Conservation (phyloP, 1,284 basidiomycete genomes). For the Leccinum pallidistipes region DNA sequence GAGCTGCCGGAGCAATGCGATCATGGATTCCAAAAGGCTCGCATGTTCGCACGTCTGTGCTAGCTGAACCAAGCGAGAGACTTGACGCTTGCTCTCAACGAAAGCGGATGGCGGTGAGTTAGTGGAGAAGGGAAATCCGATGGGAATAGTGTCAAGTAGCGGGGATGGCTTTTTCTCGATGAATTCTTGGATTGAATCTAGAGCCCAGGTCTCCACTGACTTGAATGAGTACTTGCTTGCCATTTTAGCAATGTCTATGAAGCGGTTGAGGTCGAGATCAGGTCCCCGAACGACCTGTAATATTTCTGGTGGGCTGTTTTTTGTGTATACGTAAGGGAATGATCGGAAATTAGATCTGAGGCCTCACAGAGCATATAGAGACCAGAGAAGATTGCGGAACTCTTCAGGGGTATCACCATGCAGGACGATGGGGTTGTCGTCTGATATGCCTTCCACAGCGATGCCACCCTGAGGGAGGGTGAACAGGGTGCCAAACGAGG, state of each 20-base stretch:
- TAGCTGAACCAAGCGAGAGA: constrained; percentile 58
- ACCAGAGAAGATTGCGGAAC: constrained; percentile 63
- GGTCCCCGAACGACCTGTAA: constrained; percentile 42
- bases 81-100: constrained; percentile 44
- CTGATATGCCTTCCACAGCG: constrained; percentile 53
- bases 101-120: constrained; percentile 23
- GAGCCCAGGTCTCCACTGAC: constrained; percentile 64
- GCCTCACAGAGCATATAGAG: constrained; percentile 59
- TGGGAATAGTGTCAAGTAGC: constrained; percentile 43
- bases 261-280: constrained; percentile 48
- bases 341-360: constrained; percentile 24
- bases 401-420: constrained; percentile 58
- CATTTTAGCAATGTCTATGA: constrained; percentile 61
- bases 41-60: constrained; percentile 65
- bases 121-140: constrained; percentile 35
- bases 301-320: constrained; percentile 57
- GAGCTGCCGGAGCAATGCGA: constrained; percentile 53
- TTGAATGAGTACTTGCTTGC: constrained; percentile 72
- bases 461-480: constrained; percentile 54
- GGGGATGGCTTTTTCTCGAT: constrained; percentile 59
- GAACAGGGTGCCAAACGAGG: constrained; percentile 64
- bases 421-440: constrained; percentile 62
- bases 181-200: constrained; percentile 63
- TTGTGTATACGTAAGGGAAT: constrained; percentile 4
- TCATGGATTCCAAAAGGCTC: constrained; percentile 55